These are phyloP conservation scores for Pseudopediastrum boryanum DNA, from an alignment of 139 green algal genomes.

Conservation along the genomic window DNA sequence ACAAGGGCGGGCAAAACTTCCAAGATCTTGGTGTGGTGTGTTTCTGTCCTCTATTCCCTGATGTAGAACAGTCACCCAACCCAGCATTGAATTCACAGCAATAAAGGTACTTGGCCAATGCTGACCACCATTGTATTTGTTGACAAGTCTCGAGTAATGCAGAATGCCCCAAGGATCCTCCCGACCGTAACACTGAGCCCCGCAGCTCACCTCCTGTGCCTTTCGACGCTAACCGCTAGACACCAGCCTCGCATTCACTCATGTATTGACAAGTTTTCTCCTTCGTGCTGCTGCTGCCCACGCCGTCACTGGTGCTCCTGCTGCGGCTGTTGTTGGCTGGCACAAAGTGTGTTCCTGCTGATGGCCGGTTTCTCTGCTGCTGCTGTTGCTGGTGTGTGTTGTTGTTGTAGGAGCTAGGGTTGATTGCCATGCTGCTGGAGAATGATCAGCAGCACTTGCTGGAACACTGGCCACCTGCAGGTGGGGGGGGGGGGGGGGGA, in stretches of 20 bases:
- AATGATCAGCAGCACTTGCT: slow-evolving; percentile 84
- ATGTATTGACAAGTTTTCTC: not conserved
- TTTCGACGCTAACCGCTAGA: too few species aligned
- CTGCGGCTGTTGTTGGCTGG: too few species aligned
- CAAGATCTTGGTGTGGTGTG: too few species aligned
- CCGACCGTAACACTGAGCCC: too few species aligned
- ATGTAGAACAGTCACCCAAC: too few species aligned
- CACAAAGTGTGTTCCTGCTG: too few species aligned
- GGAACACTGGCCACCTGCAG: slow-evolving; percentile 64
- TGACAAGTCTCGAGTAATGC: too few species aligned
- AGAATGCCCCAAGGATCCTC: too few species aligned
- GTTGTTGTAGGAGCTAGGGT: slow-evolving; percentile 31
- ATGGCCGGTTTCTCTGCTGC: too few species aligned
- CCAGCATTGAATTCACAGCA: not conserved
- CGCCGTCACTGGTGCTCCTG: not conserved
- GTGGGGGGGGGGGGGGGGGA: slow-evolving; percentile 12
- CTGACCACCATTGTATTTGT: not conserved
- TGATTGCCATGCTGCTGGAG: slow-evolving; percentile 58
- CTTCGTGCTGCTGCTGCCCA: not conserved
- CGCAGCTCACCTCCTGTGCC: too few species aligned
- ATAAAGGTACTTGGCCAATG: not conserved
- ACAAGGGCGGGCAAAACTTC: too few species aligned
- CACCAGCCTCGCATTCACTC: not conserved
- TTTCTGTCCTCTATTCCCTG: too few species aligned
- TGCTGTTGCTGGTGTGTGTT: not conserved